Base-by-base conservation (phyloP, 352 stramenopile genomes). In the Pythium dissotocum region DNA sequence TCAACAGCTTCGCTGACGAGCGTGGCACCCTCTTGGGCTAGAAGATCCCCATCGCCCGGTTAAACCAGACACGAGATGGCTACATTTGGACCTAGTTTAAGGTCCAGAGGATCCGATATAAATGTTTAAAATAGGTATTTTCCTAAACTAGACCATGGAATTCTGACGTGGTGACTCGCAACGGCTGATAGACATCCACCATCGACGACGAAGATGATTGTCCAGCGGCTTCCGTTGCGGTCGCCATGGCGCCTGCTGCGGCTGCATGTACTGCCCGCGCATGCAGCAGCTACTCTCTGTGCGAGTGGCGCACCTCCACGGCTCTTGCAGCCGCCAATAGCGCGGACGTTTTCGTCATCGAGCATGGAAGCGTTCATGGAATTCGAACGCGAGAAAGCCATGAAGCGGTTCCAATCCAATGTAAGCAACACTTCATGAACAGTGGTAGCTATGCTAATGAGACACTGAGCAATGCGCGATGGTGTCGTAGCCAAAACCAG, bases 311-410 rank as follows among this genome's bases (percentile, higher is more conserved):
- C 33, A 24, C 10, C 16, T 3, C 7, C n/a, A 3, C 24, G 32
- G 21, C 4, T 5, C 9, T 21, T 21, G 24, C 56, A 53, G 13
- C 13, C 16, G 51, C 6, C 44, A 6, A 24, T 3, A 24, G 36
- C 26, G 10, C 58, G 69, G 6, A 36, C 58, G 14, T 77, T 83
- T 52, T 73, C 65, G n/a, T 73, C 68, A 4, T 70, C 61, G 38
- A 75, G 87, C 30, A 89, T 93, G 82, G 84, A 95, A 58, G 86
- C 83, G 7, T 95, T 95, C 75, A 82, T 94, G 72, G 85, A 93
- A 52, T 94, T 95, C 58, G 88, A 95, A 69, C 82, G 86, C 63
- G 83, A 93, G 58, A 88, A 93, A 76, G 83, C 85, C 44, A 71
- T 78, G 60, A 95, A 93, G 65, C 81, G 82, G 26, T 73, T 59